These are phyloP conservation scores for Tricladium varicosporioides DNA, from an alignment of 2,329 filamentous ascomycete species.

Conservation along the genomic window DNA sequence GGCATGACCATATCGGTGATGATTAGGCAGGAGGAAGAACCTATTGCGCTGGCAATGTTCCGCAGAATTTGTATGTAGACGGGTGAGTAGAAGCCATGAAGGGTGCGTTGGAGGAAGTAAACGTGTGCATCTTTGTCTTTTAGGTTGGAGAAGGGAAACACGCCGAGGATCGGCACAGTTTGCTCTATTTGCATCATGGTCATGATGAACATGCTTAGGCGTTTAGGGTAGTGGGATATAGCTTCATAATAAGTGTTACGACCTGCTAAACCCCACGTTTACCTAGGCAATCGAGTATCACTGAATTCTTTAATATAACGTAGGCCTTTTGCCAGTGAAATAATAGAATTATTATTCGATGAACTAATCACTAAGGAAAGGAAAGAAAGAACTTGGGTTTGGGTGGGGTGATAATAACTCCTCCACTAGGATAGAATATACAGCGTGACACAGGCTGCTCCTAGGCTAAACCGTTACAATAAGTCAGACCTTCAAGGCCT, in stretches of 20 bases:
- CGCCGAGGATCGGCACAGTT: slow-evolving; percentile 13
- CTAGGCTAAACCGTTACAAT: too few relatives aligned
- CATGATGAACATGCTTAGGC: slow-evolving; percentile 12
- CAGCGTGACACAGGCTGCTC: too few relatives aligned
- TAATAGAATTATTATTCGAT: too few relatives aligned
- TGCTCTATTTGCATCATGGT: slow-evolving; percentile 11
- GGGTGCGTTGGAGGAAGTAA: slow-evolving; percentile 30
- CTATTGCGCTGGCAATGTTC: slow-evolving; percentile 30
- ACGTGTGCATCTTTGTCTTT: slow-evolving; percentile 26
- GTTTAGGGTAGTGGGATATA: slow-evolving; percentile 13
- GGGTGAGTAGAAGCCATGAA: slow-evolving; percentile 34
- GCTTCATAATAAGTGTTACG: slow-evolving; percentile 25
- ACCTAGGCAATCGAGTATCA: too few relatives aligned
- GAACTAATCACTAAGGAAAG: too few relatives aligned
- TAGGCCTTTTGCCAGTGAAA: too few relatives aligned
- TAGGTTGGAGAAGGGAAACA: slow-evolving; percentile 15
- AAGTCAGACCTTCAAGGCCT: slow-evolving; percentile 17
- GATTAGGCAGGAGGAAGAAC: slow-evolving; percentile 25
- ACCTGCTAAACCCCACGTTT: too few relatives aligned
- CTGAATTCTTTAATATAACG: too few relatives aligned
- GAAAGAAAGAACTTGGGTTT: too few relatives aligned
- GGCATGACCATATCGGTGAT: slow-evolving; percentile 30
- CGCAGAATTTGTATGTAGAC: slow-evolving; percentile 22
- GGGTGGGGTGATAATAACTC: too few relatives aligned
- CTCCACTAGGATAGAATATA: too few relatives aligned